Evolutionary conservation across 1,284 basidiomycete species (phyloP).

Genomic region (Irpex rosettiformis): DNA sequence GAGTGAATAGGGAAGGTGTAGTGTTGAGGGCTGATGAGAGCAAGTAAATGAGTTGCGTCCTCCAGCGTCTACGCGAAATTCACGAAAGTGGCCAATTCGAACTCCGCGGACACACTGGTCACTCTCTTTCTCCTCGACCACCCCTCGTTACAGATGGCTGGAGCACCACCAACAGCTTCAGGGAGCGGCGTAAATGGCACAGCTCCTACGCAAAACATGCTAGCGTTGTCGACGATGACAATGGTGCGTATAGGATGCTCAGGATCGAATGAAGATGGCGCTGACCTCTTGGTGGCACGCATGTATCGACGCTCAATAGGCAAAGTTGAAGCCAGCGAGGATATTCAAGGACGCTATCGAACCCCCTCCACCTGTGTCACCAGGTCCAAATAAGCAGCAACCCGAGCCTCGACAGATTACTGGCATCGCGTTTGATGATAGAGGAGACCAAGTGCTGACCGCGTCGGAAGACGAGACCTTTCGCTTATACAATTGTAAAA

Average conservation of each 20-base stretch:
- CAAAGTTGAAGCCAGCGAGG: conserved; percentile 82
- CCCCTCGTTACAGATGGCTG: conserved; percentile 7
- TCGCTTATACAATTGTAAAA: conserved; percentile 83
- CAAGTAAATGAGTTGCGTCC: neutral
- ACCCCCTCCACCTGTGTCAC: conserved; percentile 45
- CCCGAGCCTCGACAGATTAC: conserved; percentile 73
- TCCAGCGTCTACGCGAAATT: conserved; percentile 7
- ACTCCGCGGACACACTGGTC: conserved; percentile 27
- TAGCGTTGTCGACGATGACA: conserved; percentile 25
- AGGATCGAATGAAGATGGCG: conserved; percentile 6
- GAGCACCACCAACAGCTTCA: conserved; percentile 22
- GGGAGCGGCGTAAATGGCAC: conserved; percentile 14
- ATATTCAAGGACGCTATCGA: conserved; percentile 83
- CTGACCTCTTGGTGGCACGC: neutral
- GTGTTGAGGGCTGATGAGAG: neutral
- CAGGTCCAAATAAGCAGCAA: conserved; percentile 33
- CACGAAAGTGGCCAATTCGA: conserved; percentile 19
- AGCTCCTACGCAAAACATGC: conserved; percentile 7
- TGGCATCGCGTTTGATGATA: conserved; percentile 87
- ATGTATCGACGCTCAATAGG: too few relatives aligned
- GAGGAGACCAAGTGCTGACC: conserved; percentile 83
- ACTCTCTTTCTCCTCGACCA: neutral
- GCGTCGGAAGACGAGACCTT: conserved; percentile 94
- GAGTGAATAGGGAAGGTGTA: conserved; percentile 20
- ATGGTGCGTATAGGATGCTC: conserved; percentile 26